Percentiles rank a stretch among this genome's conserved stretches.
Conservation (phyloP, 169 alveolate species). For the Babesia caballi region DNA sequence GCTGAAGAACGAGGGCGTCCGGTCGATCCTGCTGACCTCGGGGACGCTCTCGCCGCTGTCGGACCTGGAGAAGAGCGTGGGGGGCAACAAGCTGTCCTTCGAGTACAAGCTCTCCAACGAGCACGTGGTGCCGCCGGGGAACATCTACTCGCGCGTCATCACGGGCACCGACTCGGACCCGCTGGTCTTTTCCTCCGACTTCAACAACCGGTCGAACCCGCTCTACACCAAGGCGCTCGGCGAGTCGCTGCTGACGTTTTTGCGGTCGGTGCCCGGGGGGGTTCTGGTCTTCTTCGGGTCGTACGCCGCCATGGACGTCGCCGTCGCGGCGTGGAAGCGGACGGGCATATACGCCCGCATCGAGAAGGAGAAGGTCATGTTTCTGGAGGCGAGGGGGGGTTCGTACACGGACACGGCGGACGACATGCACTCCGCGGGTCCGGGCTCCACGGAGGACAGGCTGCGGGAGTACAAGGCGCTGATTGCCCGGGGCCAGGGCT, state of each 20-base stretch:
- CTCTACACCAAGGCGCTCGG: constrained; percentile 54
- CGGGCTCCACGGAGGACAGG: constrained; percentile 51
- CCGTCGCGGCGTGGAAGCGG: constrained; percentile 80
- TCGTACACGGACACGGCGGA: constrained; percentile 67
- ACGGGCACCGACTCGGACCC: constrained; percentile 44
- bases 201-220: constrained; percentile 77
- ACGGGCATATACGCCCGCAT: constrained; percentile 71
- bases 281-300: constrained; percentile 84
- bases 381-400: constrained; percentile 45
- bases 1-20: constrained; percentile 70
- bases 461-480: constrained; percentile 74
- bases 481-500: constrained; percentile 76
- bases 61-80: constrained; percentile 84
- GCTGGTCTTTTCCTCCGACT: constrained; percentile 72
- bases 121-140: constrained; percentile 86
- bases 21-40: constrained; percentile 89
- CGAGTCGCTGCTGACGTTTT: constrained; percentile 74
- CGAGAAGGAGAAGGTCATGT: constrained; percentile 71
- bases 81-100: constrained; percentile 82
- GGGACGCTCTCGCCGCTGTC: constrained; percentile 93
- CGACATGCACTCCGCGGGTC: constrained; percentile 38
- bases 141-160: constrained; percentile 80
- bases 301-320: constrained; percentile 83
- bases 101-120: constrained; percentile 85
- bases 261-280: constrained; percentile 83